These are phyloP conservation scores for Mortierella polycephala DNA, from an alignment of 371 early-diverging fungal species.

Conservation along the genomic window DNA sequence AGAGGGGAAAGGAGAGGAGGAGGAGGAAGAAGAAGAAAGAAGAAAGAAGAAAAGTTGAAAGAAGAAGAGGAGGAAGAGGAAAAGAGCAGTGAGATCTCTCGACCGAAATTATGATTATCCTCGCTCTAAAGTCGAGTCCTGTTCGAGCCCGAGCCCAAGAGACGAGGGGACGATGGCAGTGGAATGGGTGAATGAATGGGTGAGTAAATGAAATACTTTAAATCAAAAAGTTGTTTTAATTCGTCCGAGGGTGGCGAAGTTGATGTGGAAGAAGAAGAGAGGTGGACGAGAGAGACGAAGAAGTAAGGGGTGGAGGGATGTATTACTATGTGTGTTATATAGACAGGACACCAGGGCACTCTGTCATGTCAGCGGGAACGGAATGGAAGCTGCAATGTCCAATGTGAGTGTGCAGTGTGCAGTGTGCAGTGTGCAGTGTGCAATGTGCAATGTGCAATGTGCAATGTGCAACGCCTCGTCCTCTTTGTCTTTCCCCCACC, in stretches of 20 bases:
- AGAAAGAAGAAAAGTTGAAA: slow-evolving; percentile 1
- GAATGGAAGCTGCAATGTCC: too few species aligned
- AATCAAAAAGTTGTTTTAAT: not conserved
- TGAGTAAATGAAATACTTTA: too few species aligned
- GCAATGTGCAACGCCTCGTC: too few species aligned
- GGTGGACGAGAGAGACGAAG: not conserved
- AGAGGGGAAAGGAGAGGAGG: not conserved
- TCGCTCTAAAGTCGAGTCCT: not conserved
- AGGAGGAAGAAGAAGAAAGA: not conserved
- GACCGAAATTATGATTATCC: slow-evolving; percentile 8
- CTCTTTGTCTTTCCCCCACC: too few species aligned
- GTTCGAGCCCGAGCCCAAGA: slow-evolving; percentile 11
- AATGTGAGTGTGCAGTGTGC: too few species aligned
- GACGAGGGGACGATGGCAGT: not conserved
- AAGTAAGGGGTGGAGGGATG: too few species aligned
- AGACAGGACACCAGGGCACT: too few species aligned
- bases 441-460: too few species aligned
- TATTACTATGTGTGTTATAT: too few species aligned
- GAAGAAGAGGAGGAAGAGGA: not conserved
- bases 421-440: too few species aligned
- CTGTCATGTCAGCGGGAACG: too few species aligned
- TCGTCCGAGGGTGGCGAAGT: slow-evolving; percentile 22
- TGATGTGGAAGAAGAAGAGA: not conserved
- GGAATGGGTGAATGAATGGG: not conserved
- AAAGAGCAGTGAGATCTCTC: not conserved